Percentiles rank a stretch among this genome's conserved stretches.
Conservation (phyloP, 1,139 yeast genomes). For the Nakaseomyces sp. region DNA sequence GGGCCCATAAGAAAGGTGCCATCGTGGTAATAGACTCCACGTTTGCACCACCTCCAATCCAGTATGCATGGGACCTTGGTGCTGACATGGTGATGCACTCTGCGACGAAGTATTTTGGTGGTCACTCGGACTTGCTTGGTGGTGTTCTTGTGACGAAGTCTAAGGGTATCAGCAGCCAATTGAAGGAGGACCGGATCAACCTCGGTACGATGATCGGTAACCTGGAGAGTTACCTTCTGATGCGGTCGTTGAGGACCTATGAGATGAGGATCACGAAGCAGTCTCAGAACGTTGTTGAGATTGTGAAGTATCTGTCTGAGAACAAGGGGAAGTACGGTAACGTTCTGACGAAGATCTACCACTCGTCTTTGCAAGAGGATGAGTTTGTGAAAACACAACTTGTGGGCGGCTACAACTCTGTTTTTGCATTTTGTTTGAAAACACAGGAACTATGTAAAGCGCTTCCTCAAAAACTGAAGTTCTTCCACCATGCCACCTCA, state of each 20-base stretch:
- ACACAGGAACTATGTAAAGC: conserved; percentile 48
- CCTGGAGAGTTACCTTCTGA: conserved; percentile 61
- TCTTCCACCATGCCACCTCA: conserved; percentile 85
- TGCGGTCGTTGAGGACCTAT: conserved; percentile 73
- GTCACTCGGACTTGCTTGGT: conserved; percentile 85
- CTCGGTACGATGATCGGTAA: conserved; percentile 76
- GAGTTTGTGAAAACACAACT: conserved; percentile 55
- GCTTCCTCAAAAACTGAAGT: conserved; percentile 60
- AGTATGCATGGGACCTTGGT: conserved; percentile 68
- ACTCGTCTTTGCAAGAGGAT: conserved; percentile 68
- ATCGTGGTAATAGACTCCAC: conserved; percentile 70
- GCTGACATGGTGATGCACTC: conserved; percentile 87
- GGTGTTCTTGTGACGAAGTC: conserved; percentile 66
- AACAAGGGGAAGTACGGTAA: conserved; percentile 35
- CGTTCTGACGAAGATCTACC: conserved; percentile 45
- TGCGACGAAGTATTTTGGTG: conserved; percentile 86
- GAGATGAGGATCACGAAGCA: conserved; percentile 63
- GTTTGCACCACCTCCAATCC: conserved; percentile 88
- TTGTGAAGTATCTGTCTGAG: conserved; percentile 51
- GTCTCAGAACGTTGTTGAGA: conserved; percentile 49
- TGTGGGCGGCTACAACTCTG: conserved; percentile 61
- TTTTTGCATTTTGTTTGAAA: conserved; percentile 54
- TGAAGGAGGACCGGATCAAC: conserved; percentile 53
- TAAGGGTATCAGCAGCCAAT: conserved; percentile 35
- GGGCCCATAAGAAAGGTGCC: too few species aligned